Base-by-base conservation (phyloP, 164 flowering plant genomes). In the Magnolia officinalis region DNA sequence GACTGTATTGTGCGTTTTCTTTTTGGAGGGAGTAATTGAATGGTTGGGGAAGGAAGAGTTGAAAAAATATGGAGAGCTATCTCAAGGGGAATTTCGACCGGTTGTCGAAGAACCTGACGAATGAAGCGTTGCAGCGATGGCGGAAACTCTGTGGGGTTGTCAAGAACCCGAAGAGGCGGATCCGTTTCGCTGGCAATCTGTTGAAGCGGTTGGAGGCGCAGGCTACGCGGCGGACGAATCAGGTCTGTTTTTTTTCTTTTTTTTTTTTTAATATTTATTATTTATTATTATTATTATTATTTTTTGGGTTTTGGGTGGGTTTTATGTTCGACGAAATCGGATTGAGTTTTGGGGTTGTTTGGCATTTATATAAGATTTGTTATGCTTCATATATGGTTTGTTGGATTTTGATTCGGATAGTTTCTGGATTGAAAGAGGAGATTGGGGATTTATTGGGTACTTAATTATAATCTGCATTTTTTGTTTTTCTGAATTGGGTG, bases 171-270 rank as follows among this genome's bases (percentile, higher is more conserved):
- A 24, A 24, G 26, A 24, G 26, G 26, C 26, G 26, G 26, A 0
- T 24, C 26, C 87, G 98, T 1, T 93, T 91, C 80, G 93, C 97
- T 71, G 98, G 97, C 63, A 95, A 93, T 79, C 89, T 95, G 67
- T 83, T 91, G 77, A 95, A 91, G 80, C 88, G 98, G 9, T 84
- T 73, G 55, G 98, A 95, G 72, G 98, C 90, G 37, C 85, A 85
- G 26, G 93, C 90, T 52, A 91, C 93, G 80, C 90, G 92, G 18
- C 86, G 87, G n/a, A 84, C 94, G 65, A 91, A 92, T 85, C 90
- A 90, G 92, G 98, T 95, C 31, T 67, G 26, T 24, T 24, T 24
- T 24, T 24, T 24, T 1, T 24, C 26, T 1, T 24, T 1, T 24
- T 24, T 14, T 5, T 52, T 49, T 61, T 14, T 37, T 63, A n/a